These are phyloP conservation scores for Verticillium dahliae DNA, from an alignment of 2,329 filamentous ascomycete genomes.

Conservation along the genomic window DNA sequence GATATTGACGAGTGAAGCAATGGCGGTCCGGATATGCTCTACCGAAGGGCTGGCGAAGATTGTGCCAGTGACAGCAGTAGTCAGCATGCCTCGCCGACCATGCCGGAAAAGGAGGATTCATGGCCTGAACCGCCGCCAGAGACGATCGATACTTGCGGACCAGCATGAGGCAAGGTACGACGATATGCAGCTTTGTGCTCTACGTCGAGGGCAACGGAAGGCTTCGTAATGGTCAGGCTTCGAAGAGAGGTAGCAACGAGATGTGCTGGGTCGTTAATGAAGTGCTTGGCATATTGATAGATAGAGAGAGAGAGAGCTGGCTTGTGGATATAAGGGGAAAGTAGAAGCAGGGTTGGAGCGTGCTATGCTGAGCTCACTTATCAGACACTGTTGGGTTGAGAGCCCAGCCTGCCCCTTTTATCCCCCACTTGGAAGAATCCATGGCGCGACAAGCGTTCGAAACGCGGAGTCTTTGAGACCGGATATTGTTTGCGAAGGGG, in stretches of 20 bases:
- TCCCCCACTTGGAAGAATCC: no score
- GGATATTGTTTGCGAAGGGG: no score
- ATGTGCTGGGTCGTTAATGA: constrained; percentile 1
- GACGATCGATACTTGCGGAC: constrained; percentile 21
- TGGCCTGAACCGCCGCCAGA: neutral
- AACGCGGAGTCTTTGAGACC: no score
- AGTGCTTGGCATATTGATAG: no score
- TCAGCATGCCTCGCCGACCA: constrained; percentile 71
- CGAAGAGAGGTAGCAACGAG: constrained; percentile 16
- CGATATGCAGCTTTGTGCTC: constrained; percentile 18
- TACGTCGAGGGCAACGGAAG: constrained; percentile 17
- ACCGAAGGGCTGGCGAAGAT: constrained; percentile 72
- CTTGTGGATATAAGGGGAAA: no score
- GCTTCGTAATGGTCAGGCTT: constrained; percentile 19
- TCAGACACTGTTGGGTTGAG: no score
- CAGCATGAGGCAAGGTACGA: neutral
- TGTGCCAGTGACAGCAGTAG: constrained; percentile 72
- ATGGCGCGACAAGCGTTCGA: no score
- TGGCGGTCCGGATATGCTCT: constrained; percentile 68
- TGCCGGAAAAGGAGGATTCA: constrained; percentile 71
- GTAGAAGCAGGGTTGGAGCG: no score
- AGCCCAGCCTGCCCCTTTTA: no score
- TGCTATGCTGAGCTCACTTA: no score
- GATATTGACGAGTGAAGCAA: constrained; percentile 64
- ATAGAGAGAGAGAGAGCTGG: no score